Percentiles rank a stretch among this genome's conserved stretches.
Evolutionary conservation across 805 yeast genomes (phyloP).

Genomic region (Blastobotrys americana): DNA sequence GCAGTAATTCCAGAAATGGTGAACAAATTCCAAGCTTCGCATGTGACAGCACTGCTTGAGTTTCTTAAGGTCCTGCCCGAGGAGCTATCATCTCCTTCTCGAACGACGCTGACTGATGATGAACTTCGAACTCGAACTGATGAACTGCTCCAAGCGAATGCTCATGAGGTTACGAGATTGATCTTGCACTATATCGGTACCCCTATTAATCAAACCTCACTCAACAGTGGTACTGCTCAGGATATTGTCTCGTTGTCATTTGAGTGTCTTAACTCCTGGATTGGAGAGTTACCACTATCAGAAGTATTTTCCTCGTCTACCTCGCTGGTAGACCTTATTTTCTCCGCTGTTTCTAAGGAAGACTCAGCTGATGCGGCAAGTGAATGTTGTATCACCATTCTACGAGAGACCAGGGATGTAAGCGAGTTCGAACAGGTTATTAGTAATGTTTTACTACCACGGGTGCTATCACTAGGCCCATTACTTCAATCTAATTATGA

Average conservation of each 20-base stretch:
- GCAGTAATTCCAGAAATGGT: conserved; percentile 65
- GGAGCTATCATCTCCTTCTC: conserved; percentile 71
- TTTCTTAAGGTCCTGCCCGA: conserved; percentile 87
- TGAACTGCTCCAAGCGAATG: conserved; percentile 57
- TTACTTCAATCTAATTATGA: conserved; percentile 30
- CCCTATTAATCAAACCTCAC: too few relatives aligned
- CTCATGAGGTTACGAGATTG: conserved; percentile 58
- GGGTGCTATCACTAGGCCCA: conserved; percentile 55
- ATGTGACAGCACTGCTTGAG: conserved; percentile 43
- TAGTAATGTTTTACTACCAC: conserved; percentile 53
- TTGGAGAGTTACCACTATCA: conserved; percentile 72
- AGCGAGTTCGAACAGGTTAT: conserved; percentile 44
- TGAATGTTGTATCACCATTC: conserved; percentile 76
- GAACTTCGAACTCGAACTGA: conserved; percentile 62
- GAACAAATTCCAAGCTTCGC: conserved; percentile 34
- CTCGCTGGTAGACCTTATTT: conserved; percentile 61
- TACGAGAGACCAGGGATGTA: conserved; percentile 75
- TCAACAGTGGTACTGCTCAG: conserved; percentile 20
- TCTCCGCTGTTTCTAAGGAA: conserved; percentile 49
- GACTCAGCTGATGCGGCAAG: conserved; percentile 75
- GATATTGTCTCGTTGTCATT: conserved; percentile 44
- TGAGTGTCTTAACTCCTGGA: conserved; percentile 84
- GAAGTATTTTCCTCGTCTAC: conserved; percentile 50
- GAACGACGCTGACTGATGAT: conserved; percentile 71
- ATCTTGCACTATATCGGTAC: conserved; percentile 46